Evolutionary conservation across 148 eudicot species (phyloP), one percentile per base, ranked within the genome.

Genomic region (Rhododendron griersonianum): DNA sequence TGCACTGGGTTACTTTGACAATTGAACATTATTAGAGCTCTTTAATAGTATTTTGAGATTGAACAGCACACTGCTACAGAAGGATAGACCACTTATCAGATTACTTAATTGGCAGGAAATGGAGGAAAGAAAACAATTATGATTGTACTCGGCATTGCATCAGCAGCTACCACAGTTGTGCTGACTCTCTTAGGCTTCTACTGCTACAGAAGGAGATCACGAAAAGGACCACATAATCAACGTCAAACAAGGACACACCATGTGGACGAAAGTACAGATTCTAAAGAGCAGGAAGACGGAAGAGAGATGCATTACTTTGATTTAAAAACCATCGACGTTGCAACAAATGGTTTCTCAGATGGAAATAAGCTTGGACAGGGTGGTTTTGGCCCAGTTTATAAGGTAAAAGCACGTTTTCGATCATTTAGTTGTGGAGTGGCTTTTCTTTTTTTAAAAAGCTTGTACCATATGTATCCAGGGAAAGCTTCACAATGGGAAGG

Each of bases 401-500:
- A 80, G 83, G 87, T 85, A 61, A 77, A 37, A 18, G 80, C 11
- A 9, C 48, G 78, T 55, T 2, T 10, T 33, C 11, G 0, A 8
- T 4, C 7, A 9, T 77, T 18, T 37, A 25, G 25, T 81, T 2
- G 23, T 41, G 25, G 3, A 21, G n/a, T 16, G 44, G n/a, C 0
- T 39, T 77, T 77, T 13, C 19, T 77, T 19, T 44, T 19, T 13
- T 18, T 81, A 25, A 53, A 51, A 61, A 41, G 2, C 13, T 25
- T 33, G 25, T 10, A 19, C 25, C 7, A 35, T 0, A 9, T 35
- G 4, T 77, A 18, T 57, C 44, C 77, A 93, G 95, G 95, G 95
- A 11, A 78, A 11, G 8, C 88, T 93, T 53, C 81, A 84, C 0
- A 50, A 83, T 81, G 92, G 93, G 76, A 83, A 85, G 82, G 86